phyloP scores from a whole-genome alignment of 495 filamentous ascomycete species.

The Tetracladium marchalianum region DNA sequence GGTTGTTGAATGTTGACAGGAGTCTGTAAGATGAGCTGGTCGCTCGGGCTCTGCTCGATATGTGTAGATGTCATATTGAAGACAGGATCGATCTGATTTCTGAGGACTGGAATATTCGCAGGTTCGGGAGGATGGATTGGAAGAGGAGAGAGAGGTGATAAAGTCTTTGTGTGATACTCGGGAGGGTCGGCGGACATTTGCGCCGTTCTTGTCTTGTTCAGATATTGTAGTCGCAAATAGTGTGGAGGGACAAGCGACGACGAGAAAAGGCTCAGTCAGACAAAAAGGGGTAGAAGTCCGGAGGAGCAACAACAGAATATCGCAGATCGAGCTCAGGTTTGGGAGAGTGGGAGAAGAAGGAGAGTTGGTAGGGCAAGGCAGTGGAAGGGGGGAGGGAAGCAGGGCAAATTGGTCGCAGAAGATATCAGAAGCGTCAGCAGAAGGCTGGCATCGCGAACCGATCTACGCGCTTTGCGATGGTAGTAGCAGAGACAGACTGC shows the following conservation, averaged over 20 bases:
- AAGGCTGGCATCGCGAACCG: too few species aligned
- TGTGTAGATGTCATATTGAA: conserved; percentile 59
- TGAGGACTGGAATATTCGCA: conserved; percentile 59
- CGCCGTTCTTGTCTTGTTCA: conserved; percentile 10
- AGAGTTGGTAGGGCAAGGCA: not conserved
- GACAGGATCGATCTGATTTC: conserved; percentile 62
- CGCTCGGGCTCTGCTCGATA: conserved; percentile 16
- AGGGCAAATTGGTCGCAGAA: too few species aligned
- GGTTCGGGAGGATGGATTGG: conserved; percentile 61
- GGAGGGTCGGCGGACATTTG: conserved; percentile 60
- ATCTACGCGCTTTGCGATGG: too few species aligned
- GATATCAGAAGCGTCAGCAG: too few species aligned
- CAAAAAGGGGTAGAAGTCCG: not conserved
- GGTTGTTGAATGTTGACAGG: not conserved
- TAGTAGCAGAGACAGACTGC: too few species aligned
- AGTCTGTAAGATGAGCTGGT: not conserved
- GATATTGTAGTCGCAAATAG: conserved; percentile 7
- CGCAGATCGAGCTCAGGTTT: not conserved
- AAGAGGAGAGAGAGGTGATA: conserved; percentile 64
- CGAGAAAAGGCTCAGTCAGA: not conserved
- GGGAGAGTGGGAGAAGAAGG: not conserved
- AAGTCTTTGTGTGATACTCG: conserved; percentile 55
- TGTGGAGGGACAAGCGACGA: not conserved
- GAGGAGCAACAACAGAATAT: not conserved
- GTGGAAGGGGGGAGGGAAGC: not conserved